phyloP scores from a whole-genome alignment of 345 rosid species.

The Gynandropsis gynandra region DNA sequence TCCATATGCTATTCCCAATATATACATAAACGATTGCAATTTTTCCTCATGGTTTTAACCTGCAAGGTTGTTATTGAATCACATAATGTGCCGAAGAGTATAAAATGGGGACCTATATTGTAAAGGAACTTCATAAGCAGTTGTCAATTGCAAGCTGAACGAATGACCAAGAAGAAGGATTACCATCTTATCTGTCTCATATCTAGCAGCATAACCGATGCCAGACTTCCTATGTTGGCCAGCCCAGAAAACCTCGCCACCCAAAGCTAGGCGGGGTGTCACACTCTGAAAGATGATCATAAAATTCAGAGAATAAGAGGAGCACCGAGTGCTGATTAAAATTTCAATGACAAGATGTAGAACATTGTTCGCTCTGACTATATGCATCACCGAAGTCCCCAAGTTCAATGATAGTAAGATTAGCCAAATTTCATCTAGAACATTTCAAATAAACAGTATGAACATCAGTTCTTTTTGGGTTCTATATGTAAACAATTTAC shows the following conservation, averaged over 20 bases:
- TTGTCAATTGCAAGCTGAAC: neutral
- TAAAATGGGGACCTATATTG: neutral
- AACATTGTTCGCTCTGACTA: neutral
- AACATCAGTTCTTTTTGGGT: no score
- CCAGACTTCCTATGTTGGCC: slow-evolving; percentile 75
- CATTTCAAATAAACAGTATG: neutral
- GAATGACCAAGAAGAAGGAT: neutral
- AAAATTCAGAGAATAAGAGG: slow-evolving; percentile 3
- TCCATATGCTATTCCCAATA: no score
- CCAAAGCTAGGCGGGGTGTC: slow-evolving; percentile 63
- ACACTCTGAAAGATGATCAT: slow-evolving; percentile 48
- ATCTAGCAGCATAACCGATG: slow-evolving; percentile 81
- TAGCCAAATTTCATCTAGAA: slow-evolving; percentile 6
- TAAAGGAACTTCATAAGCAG: neutral
- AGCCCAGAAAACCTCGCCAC: slow-evolving; percentile 81
- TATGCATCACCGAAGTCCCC: slow-evolving; percentile 9
- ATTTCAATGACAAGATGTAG: neutral
- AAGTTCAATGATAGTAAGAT: neutral
- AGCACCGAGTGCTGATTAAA: neutral
- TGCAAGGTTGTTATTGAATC: no score
- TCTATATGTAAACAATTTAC: no score
- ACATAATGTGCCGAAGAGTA: neutral
- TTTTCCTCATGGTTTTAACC: no score
- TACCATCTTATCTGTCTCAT: slow-evolving; percentile 85
- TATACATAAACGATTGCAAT: no score